phyloP scores from a whole-genome alignment of 2,329 filamentous ascomycete species.

The Hypoxylon sp. region DNA sequence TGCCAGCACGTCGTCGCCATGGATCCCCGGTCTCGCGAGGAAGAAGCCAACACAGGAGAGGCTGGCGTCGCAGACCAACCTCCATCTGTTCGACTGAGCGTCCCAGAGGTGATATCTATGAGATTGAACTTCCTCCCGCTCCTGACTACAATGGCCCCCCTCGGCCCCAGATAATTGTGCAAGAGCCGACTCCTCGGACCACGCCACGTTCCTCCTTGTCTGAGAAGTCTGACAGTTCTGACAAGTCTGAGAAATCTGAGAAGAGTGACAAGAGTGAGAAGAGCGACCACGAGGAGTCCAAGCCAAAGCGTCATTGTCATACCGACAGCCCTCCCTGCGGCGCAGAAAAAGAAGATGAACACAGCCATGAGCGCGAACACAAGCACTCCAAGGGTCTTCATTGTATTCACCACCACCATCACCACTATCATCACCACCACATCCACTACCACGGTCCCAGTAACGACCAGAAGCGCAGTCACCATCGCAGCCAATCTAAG shows the following conservation, averaged over 20 bases:
- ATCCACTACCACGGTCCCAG: background rate
- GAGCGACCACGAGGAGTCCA: background rate
- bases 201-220: background rate
- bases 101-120: background rate
- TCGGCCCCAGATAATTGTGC: background rate
- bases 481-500: background rate
- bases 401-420: constrained; percentile 1
- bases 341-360: background rate
- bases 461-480: background rate
- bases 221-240: background rate
- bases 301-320: background rate
- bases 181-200: constrained; percentile 2
- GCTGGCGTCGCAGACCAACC: background rate
- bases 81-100: background rate
- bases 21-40: background rate
- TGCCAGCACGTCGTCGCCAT: background rate
- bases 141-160: background rate
- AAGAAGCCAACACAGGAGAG: background rate
- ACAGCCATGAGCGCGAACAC: background rate
- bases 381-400: background rate
- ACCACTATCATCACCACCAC: constrained; percentile 8
- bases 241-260: background rate
- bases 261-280: background rate
- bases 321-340: background rate
- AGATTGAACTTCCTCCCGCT: constrained; percentile 3